phyloP scores from a whole-genome alignment of 164 flowering plant genomes.

The Nymphaea thermarum region DNA sequence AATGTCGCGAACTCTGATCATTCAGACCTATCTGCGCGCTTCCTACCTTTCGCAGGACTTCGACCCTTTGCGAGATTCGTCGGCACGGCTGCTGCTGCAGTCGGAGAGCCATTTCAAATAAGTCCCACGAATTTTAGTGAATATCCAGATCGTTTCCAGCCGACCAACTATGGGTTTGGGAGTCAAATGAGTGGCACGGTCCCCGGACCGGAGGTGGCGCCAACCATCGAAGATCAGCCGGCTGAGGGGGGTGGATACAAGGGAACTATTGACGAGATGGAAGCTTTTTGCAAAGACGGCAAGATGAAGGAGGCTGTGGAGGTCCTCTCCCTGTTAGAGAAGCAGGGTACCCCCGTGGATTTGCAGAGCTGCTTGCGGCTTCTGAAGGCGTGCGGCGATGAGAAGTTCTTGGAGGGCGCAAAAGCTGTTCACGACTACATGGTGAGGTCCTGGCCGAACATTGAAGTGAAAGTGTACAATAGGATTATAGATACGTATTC shows the following conservation, averaged over 20 bases:
- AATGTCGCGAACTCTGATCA: neutral
- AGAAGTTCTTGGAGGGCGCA: constrained; percentile 41
- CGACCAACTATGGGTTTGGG: neutral
- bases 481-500: constrained; percentile 56
- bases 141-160: neutral
- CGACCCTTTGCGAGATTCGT: neutral
- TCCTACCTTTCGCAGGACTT: neutral
- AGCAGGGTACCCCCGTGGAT: constrained; percentile 29
- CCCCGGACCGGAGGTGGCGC: neutral
- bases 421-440: constrained; percentile 42
- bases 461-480: constrained; percentile 31
- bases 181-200: neutral
- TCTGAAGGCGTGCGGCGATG: constrained; percentile 53
- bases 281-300: constrained; percentile 36
- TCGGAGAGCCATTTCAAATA: neutral
- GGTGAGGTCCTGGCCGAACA: constrained; percentile 15
- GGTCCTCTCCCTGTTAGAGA: constrained; percentile 31
- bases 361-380: constrained; percentile 27
- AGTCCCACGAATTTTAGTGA: neutral
- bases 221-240: neutral
- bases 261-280: constrained; percentile 47
- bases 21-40: neutral
- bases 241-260: constrained; percentile 12
- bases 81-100: neutral
- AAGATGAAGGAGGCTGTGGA: constrained; percentile 57